Base-by-base conservation (phyloP, 768 basidiomycete species). In the Podaxis sp. region DNA sequence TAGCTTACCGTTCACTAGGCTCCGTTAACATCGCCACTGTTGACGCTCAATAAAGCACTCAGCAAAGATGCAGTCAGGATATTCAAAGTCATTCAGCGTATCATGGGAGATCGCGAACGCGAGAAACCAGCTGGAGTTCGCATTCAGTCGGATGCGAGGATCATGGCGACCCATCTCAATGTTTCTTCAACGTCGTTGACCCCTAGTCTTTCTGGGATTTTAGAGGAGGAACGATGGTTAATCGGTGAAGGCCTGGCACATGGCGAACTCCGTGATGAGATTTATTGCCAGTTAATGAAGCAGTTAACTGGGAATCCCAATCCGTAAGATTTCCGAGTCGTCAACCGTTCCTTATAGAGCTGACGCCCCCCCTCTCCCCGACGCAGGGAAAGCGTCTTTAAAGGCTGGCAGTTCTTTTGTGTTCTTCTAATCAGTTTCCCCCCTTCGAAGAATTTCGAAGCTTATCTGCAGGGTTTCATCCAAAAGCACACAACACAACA, bases 201-300 rank as follows among this genome's bases (percentile, higher is more conserved):
- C 12, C 71, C 68, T 9, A 70, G 66, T 64, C 64, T 68, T 46
- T 67, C 75, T 33, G 78, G 79, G 9, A 74, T 90, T 43, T 72
- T 95, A 19, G 93, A 95, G 68, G 94, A 96, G 72, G 90, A 94
- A 65, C 80, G 93, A 22, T 95, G 93, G 91, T 75, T 97, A 63
- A 79, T 96, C 9, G 81, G 85, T 50, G 88, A 92, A 69, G 94
- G 92, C 2, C 79, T 97, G 40, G 73, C 82, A 2, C 86, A 94
- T 61, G 87, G 89, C 11, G 94, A 96, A 75, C 78, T 97, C 68
- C 78, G 95, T 64, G 96, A 98, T 73, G 96, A 97, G 75, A 88
- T 96, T 55, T 98, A 93, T 67, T 95, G 93, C 69, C 96, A 97
- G 67, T 66, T 93, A 25, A 89, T 96, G 85, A 97, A 97, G 71